Percentiles rank a stretch among this genome's conserved stretches.
Conservation (phyloP, 1,284 basidiomycete species). For the Naganishia liquefaciens region DNA sequence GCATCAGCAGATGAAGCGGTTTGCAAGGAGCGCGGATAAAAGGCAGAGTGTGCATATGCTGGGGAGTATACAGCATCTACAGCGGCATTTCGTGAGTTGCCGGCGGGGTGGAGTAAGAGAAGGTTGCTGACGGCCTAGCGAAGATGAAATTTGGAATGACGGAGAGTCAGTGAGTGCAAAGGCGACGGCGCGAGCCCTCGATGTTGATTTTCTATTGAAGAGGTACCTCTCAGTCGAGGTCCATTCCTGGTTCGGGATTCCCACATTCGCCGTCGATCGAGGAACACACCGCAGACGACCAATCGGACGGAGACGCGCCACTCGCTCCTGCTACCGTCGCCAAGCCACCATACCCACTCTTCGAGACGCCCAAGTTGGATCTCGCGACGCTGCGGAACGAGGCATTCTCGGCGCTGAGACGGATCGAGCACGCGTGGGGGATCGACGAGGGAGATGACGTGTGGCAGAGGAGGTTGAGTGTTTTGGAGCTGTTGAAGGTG, state of each 20-base stretch:
- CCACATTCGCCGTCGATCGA: background rate
- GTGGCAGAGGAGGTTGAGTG: background rate
- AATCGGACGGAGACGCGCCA: background rate
- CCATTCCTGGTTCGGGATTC: too few relatives aligned
- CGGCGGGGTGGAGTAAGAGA: background rate
- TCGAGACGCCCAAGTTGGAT: slow-evolving; percentile 25
- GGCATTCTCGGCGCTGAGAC: slow-evolving; percentile 1
- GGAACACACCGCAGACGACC: background rate
- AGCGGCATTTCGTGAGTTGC: slow-evolving; percentile 45
- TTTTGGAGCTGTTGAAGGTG: slow-evolving; percentile 30
- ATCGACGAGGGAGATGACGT: background rate
- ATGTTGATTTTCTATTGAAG: too few relatives aligned
- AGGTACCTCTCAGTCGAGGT: too few relatives aligned
- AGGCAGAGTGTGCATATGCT: slow-evolving; percentile 50
- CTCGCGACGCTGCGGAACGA: slow-evolving; percentile 9
- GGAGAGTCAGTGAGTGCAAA: background rate
- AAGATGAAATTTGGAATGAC: background rate
- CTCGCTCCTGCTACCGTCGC: slow-evolving; percentile 7
- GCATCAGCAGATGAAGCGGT: slow-evolving; percentile 58
- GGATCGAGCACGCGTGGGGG: slow-evolving; percentile 24
- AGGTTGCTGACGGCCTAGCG: background rate
- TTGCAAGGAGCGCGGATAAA: slow-evolving; percentile 44
- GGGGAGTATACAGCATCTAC: slow-evolving; percentile 52
- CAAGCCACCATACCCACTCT: slow-evolving; percentile 19
- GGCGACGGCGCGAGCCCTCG: too few relatives aligned